Evolutionary conservation across 2,329 filamentous ascomycete species (phyloP).

Genomic region (Colletotrichum sp.): DNA sequence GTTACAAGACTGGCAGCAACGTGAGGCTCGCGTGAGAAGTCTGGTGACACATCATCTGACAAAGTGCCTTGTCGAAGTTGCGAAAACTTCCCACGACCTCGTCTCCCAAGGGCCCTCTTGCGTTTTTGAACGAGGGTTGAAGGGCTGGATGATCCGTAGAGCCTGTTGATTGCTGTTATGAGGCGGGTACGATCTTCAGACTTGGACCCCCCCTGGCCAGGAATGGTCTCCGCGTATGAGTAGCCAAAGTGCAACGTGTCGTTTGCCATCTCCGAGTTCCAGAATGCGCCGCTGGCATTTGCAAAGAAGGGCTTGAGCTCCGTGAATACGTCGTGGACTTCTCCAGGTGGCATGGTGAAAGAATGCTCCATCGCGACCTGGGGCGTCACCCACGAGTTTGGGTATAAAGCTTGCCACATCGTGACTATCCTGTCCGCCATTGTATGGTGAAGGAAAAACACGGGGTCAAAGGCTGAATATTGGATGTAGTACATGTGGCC

Average conservation of each 20-base stretch:
- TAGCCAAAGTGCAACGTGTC: conserved; percentile 71
- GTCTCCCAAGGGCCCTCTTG: background rate
- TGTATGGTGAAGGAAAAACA: conserved; percentile 79
- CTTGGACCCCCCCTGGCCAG: conserved; percentile 35
- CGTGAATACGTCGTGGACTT: conserved; percentile 59
- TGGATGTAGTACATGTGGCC: conserved; percentile 75
- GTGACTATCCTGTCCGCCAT: conserved; percentile 79
- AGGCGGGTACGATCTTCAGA: conserved; percentile 47
- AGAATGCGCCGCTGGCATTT: conserved; percentile 63
- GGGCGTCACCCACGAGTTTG: conserved; percentile 68
- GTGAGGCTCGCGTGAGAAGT: background rate
- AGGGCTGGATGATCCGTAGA: conserved; percentile 40
- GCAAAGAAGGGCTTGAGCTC: conserved; percentile 72
- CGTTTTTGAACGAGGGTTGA: conserved; percentile 15
- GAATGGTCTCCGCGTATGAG: conserved; percentile 69
- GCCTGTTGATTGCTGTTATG: conserved; percentile 58
- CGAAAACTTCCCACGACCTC: background rate
- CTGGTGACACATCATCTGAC: background rate
- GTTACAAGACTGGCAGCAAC: background rate
- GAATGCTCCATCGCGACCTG: conserved; percentile 60
- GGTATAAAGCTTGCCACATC: conserved; percentile 79
- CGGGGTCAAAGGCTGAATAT: conserved; percentile 79
- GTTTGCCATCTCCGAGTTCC: conserved; percentile 69
- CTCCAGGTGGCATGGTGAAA: conserved; percentile 62
- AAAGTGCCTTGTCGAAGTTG: conserved; percentile 20